Conservation (phyloP, 192 early-diverging fungal species). For the Bifiguratus adelaidae region DNA sequence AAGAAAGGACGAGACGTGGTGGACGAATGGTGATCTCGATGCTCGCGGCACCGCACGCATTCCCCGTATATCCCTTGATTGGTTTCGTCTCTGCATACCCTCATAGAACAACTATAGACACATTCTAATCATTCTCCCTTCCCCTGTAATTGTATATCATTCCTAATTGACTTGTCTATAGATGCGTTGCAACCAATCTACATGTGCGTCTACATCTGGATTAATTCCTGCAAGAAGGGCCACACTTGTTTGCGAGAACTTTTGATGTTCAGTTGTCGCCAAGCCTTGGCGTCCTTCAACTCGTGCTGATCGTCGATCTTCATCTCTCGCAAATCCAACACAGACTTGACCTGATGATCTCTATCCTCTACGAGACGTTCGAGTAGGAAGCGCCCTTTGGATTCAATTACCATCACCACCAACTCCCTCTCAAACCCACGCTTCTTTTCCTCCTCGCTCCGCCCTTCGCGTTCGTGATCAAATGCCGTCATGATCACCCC, state of each 20-base stretch:
- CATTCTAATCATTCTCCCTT: too few species aligned
- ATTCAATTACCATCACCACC: conserved; percentile 21
- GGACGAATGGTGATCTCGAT: background rate
- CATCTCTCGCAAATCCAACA: background rate
- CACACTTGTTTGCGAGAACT: conserved; percentile 48
- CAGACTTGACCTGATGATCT: conserved; percentile 16
- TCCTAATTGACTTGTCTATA: too few species aligned
- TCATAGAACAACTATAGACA: too few species aligned
- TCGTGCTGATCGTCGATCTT: conserved; percentile 4
- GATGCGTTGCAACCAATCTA: too few species aligned
- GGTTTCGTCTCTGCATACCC: too few species aligned
- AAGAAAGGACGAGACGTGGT: background rate
- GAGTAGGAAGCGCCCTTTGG: conserved; percentile 10
- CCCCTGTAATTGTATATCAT: too few species aligned
- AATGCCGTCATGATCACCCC: conserved; percentile 45
- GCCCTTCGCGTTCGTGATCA: conserved; percentile 21
- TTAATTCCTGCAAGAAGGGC: conserved; percentile 14
- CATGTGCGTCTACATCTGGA: background rate
- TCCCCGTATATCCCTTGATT: too few species aligned
- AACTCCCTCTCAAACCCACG: conserved; percentile 53
- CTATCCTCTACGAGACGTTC: conserved; percentile 17
- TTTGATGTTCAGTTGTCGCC: conserved; percentile 36
- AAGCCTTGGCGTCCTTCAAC: too few species aligned
- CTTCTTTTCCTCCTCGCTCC: conserved; percentile 4
- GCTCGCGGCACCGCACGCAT: too few species aligned